phyloP scores from a whole-genome alignment of 2,329 filamentous ascomycete species.

The Fusarium sp. region DNA sequence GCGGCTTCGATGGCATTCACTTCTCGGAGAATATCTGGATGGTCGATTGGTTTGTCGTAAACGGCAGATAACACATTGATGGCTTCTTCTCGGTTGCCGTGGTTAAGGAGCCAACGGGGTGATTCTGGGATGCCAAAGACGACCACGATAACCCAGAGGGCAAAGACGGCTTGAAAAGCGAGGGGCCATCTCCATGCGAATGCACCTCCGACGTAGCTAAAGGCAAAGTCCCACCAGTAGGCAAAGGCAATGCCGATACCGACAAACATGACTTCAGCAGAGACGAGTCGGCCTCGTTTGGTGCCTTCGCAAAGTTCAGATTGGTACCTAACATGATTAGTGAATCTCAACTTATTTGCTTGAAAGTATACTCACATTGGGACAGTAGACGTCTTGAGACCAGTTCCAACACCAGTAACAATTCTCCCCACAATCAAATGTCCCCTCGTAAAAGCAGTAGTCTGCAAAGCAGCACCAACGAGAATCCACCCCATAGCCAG shows the following conservation, averaged over 20 bases:
- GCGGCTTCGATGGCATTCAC: slow-evolving; percentile 53
- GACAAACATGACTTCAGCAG: slow-evolving; percentile 55
- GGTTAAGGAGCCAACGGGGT: slow-evolving; percentile 52
- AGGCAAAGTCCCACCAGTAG: slow-evolving; percentile 54
- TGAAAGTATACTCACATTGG: slow-evolving; percentile 33
- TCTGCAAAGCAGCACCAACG: slow-evolving; percentile 68
- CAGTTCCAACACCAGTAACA: slow-evolving; percentile 60
- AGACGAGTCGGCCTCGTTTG: slow-evolving; percentile 62
- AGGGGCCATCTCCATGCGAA: slow-evolving; percentile 38
- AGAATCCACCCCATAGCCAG: slow-evolving; percentile 65
- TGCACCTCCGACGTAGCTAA: slow-evolving; percentile 41
- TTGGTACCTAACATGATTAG: slow-evolving; percentile 34
- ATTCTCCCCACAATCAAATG: slow-evolving; percentile 61
- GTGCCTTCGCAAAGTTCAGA: slow-evolving; percentile 57
- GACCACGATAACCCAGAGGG: slow-evolving; percentile 44
- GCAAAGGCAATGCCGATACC: slow-evolving; percentile 51
- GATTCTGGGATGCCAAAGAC: slow-evolving; percentile 53
- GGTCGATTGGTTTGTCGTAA: slow-evolving; percentile 51
- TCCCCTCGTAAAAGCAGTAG: slow-evolving; percentile 52
- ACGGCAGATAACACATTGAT: slow-evolving; percentile 49
- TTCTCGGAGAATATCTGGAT: slow-evolving; percentile 48
- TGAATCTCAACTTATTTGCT: background rate
- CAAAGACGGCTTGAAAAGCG: slow-evolving; percentile 47
- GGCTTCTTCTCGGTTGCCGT: slow-evolving; percentile 50
- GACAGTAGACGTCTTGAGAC: slow-evolving; percentile 52